Percentiles rank a stretch among this genome's conserved stretches.
Conservation (phyloP, 257 asterid genomes). For the Lantana camara region DNA sequence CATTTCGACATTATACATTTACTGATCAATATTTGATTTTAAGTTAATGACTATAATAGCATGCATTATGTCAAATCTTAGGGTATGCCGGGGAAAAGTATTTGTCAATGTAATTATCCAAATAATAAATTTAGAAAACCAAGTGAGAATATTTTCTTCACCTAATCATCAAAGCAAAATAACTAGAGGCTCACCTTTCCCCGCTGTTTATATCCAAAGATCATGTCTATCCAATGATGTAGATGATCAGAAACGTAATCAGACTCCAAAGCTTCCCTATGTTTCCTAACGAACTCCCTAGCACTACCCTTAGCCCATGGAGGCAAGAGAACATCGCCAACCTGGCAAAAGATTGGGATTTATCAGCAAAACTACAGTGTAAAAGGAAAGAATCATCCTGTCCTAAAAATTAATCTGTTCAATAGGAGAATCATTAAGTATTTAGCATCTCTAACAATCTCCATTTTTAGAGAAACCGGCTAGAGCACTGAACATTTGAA, state of each 20-base stretch:
- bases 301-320: slow-evolving; percentile 97
- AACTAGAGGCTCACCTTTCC: slow-evolving; percentile 77
- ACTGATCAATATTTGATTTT: no score
- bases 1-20: no score
- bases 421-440: no score
- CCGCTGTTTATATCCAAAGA: slow-evolving; percentile 92
- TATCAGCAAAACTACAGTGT: slow-evolving; percentile 25
- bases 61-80: no score
- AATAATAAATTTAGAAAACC: slow-evolving; percentile 9
- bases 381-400: background rate
- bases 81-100: no score
- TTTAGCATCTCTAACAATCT: no score
- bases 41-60: no score
- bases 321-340: slow-evolving; percentile 88
- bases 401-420: no score
- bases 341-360: slow-evolving; percentile 53
- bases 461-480: background rate
- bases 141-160: background rate
- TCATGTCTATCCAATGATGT: slow-evolving; percentile 99
- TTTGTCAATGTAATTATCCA: no score
- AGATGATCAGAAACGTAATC: slow-evolving; percentile 96
- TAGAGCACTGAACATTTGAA: background rate
- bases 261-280: slow-evolving; percentile 95
- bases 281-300: slow-evolving; percentile 89
- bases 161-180: slow-evolving; percentile 14